A percentile compares a stretch with the other conserved stretches of the same genome.
Evolutionary conservation across 225 moss, liverwort and hornwort species (phyloP).

Genomic region (Polytrichum commune): DNA sequence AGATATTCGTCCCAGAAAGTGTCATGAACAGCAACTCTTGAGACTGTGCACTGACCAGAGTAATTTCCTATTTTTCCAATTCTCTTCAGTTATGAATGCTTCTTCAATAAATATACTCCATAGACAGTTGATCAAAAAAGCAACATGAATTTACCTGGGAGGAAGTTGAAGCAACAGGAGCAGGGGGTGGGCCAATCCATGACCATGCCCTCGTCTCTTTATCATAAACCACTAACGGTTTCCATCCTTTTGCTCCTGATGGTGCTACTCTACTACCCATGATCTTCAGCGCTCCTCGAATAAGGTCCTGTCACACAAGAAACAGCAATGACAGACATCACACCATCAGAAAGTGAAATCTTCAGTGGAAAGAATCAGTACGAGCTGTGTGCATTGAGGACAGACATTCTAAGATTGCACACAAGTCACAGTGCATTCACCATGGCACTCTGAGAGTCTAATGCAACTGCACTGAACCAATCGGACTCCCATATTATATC

Average conservation of each 20-base stretch:
- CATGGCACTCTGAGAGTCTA: not conserved
- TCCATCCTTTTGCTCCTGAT: constrained; percentile 74
- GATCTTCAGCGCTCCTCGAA: constrained; percentile 71
- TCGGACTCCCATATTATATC: no score
- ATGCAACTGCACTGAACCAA: not conserved
- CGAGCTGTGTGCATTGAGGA: no score
- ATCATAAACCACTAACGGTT: constrained; percentile 68
- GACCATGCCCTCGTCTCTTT: constrained; percentile 68
- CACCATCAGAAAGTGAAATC: not conserved
- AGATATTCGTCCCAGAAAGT: no score
- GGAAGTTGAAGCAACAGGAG: constrained; percentile 49
- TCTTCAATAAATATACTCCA: no score
- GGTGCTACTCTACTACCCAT: constrained; percentile 77
- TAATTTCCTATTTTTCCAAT: no score
- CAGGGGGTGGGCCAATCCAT: constrained; percentile 60
- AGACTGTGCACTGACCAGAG: no score
- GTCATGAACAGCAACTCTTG: no score
- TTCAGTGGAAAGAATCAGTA: no score
- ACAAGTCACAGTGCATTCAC: not conserved
- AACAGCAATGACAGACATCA: not conserved
- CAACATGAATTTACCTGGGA: constrained; percentile 37
- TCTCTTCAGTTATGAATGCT: no score
- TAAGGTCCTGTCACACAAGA: constrained; percentile 48
- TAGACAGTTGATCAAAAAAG: not conserved
- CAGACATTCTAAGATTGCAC: no score